Evolutionary conservation across 306 rosid genomes (phyloP).

Genomic region (Vigna angularis): DNA sequence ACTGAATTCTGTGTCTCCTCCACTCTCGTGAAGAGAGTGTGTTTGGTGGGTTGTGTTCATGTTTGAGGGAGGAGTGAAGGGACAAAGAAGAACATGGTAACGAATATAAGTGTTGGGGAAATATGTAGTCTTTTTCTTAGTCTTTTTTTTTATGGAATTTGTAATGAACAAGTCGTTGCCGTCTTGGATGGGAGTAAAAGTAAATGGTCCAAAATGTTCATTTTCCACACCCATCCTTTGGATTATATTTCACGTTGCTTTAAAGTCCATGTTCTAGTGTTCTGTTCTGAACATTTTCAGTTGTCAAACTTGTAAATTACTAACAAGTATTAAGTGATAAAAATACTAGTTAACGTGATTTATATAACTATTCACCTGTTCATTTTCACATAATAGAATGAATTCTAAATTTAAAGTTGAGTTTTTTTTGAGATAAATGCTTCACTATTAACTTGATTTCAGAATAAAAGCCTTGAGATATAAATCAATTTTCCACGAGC

Average conservation of each 20-base stretch:
- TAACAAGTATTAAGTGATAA: no score
- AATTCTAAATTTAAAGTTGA: no score
- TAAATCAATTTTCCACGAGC: no score
- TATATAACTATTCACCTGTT: no score
- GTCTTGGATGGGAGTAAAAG: slow-evolving; percentile 57
- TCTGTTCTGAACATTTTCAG: not conserved
- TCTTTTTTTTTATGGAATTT: slow-evolving; percentile 35
- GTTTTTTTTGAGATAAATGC: not conserved
- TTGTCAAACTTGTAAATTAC: not conserved
- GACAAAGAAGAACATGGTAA: slow-evolving; percentile 20
- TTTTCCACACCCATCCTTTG: slow-evolving; percentile 42
- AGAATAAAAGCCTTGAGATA: no score
- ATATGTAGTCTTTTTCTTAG: slow-evolving; percentile 33
- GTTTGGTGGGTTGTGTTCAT: slow-evolving; percentile 48
- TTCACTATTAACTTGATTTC: no score
- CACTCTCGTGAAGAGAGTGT: slow-evolving; percentile 42
- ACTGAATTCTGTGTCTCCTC: slow-evolving; percentile 58
- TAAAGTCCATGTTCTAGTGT: not conserved
- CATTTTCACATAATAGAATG: no score
- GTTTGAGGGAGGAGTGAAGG: slow-evolving; percentile 47
- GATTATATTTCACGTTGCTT: not conserved
- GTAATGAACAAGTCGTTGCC: slow-evolving; percentile 57
- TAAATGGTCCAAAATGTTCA: slow-evolving; percentile 37
- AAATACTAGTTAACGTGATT: no score
- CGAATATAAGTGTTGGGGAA: slow-evolving; percentile 32